phyloP scores from a whole-genome alignment of 176 grass and related monocot genomes.

The Zoysia japonica region DNA sequence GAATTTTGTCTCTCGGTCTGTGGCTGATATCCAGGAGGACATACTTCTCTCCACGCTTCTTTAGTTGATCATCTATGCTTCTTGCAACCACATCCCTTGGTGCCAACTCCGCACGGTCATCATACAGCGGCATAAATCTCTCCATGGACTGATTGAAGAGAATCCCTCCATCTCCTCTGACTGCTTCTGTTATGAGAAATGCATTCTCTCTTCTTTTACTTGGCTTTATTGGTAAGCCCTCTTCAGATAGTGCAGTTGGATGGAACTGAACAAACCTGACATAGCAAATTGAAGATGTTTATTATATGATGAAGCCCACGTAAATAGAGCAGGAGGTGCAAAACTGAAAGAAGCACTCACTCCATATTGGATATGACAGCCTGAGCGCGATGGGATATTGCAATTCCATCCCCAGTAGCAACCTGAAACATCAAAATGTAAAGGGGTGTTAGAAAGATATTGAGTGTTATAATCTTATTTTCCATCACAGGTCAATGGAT shows the following conservation, averaged over 20 bases:
- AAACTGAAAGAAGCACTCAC: constrained; percentile 50
- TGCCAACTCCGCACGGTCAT: constrained; percentile 78
- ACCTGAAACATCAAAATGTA: constrained; percentile 60
- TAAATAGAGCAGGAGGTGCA: background rate
- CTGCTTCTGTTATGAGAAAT: constrained; percentile 92
- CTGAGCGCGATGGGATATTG: constrained; percentile 89
- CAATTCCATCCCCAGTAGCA: constrained; percentile 96
- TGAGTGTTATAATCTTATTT: constrained; percentile 22
- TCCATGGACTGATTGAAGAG: constrained; percentile 91
- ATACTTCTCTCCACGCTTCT: constrained; percentile 80
- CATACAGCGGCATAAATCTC: constrained; percentile 89
- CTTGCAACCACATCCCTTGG: constrained; percentile 87
- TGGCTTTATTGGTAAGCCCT: constrained; percentile 84
- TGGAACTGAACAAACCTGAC: constrained; percentile 98
- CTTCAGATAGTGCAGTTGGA: constrained; percentile 88
- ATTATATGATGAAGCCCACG: background rate
- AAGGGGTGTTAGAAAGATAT: constrained; percentile 3
- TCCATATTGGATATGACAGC: constrained; percentile 99
- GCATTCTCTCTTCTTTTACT: constrained; percentile 74
- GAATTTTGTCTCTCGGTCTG: constrained; percentile 69
- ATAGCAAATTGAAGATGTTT: constrained; percentile 10
- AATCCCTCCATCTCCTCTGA: constrained; percentile 91
- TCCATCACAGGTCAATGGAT: constrained; percentile 12
- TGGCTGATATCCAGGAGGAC: constrained; percentile 91
- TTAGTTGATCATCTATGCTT: constrained; percentile 96